phyloP scores from a whole-genome alignment of 495 filamentous ascomycete genomes.

The Margaritispora aquatica region DNA sequence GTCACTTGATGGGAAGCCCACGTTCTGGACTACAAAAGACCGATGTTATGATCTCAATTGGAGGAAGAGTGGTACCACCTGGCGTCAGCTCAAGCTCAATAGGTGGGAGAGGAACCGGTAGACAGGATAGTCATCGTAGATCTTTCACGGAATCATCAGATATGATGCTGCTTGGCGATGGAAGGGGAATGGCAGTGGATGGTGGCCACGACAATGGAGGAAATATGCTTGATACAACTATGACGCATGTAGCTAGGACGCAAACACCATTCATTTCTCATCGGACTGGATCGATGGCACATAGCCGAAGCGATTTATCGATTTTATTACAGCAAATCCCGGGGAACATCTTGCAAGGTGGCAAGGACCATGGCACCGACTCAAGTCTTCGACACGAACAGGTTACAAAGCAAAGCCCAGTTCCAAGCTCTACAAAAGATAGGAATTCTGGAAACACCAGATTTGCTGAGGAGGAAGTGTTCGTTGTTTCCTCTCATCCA shows the following conservation, averaged over 20 bases:
- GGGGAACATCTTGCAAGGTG: too few species aligned
- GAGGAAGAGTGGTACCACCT: constrained; percentile 13
- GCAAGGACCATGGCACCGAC: too few species aligned
- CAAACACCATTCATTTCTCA: background rate
- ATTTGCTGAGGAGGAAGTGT: background rate
- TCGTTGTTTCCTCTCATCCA: constrained; percentile 10
- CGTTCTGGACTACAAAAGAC: background rate
- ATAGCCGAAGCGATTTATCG: too few species aligned
- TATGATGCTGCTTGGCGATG: constrained; percentile 22
- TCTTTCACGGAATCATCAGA: constrained; percentile 14
- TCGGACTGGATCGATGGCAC: too few species aligned
- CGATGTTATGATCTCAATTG: constrained; percentile 23
- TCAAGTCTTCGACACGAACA: too few species aligned
- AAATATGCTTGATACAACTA: background rate
- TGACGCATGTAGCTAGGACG: background rate
- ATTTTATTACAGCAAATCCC: too few species aligned
- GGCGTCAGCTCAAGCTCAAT: constrained; percentile 20
- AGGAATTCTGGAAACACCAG: background rate
- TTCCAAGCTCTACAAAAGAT: background rate
- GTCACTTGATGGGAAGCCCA: background rate
- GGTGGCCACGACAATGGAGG: background rate
- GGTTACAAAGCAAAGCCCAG: too few species aligned
- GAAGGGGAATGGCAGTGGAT: background rate
- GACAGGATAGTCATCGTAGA: background rate
- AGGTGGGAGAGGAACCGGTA: background rate